Percentiles rank a stretch among this genome's conserved stretches.
These are phyloP conservation scores for Boletus subparvulus DNA, from an alignment of 768 basidiomycete species.

Conservation along the genomic window DNA sequence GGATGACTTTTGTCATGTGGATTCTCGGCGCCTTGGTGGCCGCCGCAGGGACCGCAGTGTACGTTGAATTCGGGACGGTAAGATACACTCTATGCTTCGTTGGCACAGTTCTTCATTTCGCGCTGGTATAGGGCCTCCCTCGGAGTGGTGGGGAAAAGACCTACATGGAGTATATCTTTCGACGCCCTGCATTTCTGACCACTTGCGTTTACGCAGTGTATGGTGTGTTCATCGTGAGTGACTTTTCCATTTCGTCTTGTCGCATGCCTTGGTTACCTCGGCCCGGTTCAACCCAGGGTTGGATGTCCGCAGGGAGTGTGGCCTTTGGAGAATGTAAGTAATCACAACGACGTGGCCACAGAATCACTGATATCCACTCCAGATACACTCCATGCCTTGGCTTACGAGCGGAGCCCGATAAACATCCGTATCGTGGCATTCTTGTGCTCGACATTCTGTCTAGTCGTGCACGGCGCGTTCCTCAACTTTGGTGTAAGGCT, in stretches of 20 bases:
- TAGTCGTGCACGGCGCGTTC: constrained; percentile 55
- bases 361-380: neutral
- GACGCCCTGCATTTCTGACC: constrained; percentile 56
- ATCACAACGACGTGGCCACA: neutral
- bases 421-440: constrained; percentile 55
- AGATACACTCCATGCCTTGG: constrained; percentile 62
- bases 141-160: constrained; percentile 75
- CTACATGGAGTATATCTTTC: constrained; percentile 71
- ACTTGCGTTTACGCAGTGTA: constrained; percentile 62
- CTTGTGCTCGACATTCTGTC: constrained; percentile 53
- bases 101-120: neutral
- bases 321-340: constrained; percentile 72
- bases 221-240: constrained; percentile 53
- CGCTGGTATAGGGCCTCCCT: constrained; percentile 54
- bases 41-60: constrained; percentile 65
- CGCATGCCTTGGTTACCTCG: neutral
- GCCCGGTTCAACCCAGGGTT: constrained; percentile 42
- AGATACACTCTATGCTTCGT: constrained; percentile 8
- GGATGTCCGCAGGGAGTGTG: constrained; percentile 55
- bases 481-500: constrained; percentile 56
- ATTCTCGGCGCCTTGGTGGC: constrained; percentile 64
- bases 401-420: constrained; percentile 42
- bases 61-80: constrained; percentile 75
- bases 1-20: constrained; percentile 70
- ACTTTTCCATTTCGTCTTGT: neutral